Evolutionary conservation across 2,329 filamentous ascomycete genomes (phyloP).

Genomic region (Chalaropsis thielavioides): DNA sequence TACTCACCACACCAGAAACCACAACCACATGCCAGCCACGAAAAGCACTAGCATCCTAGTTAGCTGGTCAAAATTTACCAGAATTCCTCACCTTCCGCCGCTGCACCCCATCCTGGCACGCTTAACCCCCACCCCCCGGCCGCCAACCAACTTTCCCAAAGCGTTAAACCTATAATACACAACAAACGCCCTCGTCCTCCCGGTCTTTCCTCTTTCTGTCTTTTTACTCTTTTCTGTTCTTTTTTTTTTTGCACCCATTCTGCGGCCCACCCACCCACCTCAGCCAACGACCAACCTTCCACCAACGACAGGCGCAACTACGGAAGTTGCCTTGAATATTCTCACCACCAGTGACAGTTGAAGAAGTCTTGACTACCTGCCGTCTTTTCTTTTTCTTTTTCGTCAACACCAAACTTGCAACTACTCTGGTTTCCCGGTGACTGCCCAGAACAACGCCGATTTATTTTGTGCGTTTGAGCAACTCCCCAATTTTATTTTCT

Average conservation of each 20-base stretch:
- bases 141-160: background rate
- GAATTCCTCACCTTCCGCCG: conserved; percentile 7
- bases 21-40: conserved; percentile 6
- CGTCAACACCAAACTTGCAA: conserved; percentile 2
- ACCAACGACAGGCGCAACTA: background rate
- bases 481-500: conserved; percentile 8
- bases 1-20: background rate
- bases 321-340: background rate
- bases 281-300: background rate
- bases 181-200: conserved; percentile 12
- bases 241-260: conserved; percentile 6
- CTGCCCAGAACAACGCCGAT: background rate
- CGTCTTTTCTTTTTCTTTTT: background rate
- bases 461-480: conserved; percentile 4
- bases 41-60: conserved; percentile 9
- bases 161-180: conserved; percentile 14
- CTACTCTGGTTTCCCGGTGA: background rate
- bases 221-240: conserved; percentile 16
- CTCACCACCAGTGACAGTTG: background rate
- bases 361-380: background rate
- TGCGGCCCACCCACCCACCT: background rate
- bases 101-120: conserved; percentile 1
- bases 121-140: background rate
- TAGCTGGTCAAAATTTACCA: conserved; percentile 7
- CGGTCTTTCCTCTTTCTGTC: conserved; percentile 16